Percentiles rank a stretch among this genome's conserved stretches.
Evolutionary conservation across 2,329 filamentous ascomycete species (phyloP).

Genomic region (Cadophora gregata): DNA sequence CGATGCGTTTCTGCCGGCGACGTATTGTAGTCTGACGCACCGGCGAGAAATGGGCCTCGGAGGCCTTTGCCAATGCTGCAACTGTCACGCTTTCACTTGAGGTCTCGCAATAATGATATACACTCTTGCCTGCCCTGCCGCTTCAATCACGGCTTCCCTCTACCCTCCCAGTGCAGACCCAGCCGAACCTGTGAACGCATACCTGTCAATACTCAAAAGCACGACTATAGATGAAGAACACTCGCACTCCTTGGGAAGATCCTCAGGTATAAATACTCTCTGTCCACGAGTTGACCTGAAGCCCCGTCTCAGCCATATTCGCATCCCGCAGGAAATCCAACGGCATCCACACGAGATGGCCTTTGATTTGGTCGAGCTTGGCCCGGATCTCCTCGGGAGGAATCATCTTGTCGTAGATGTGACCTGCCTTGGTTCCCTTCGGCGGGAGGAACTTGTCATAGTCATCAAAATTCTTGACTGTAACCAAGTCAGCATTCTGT

Average conservation of each 20-base stretch:
- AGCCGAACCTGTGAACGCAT: not conserved
- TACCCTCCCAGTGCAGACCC: not conserved
- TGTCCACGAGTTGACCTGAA: constrained; percentile 85
- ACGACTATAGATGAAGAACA: not conserved
- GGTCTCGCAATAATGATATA: not conserved
- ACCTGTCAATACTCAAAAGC: not conserved
- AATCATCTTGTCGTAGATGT: constrained; percentile 82
- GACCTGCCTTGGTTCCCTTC: constrained; percentile 77
- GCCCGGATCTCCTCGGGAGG: constrained; percentile 73
- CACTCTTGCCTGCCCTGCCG: not conserved
- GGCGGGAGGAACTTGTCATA: constrained; percentile 81
- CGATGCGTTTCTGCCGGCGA: no score
- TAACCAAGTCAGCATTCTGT: constrained; percentile 5
- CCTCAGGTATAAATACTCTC: constrained; percentile 81
- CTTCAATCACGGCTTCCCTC: not conserved
- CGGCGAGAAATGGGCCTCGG: not conserved
- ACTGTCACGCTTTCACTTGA: not conserved
- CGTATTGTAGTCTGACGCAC: not conserved
- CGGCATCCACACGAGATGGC: constrained; percentile 96
- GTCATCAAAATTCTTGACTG: constrained; percentile 86
- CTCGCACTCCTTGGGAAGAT: not conserved
- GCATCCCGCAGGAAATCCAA: constrained; percentile 83
- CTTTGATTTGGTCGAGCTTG: constrained; percentile 80
- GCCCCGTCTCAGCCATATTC: constrained; percentile 85
- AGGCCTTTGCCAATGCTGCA: not conserved